A percentile compares a stretch with the other conserved stretches of the same genome.
Conservation (phyloP, 768 basidiomycete genomes). For the Hygrocybe coccinea region DNA sequence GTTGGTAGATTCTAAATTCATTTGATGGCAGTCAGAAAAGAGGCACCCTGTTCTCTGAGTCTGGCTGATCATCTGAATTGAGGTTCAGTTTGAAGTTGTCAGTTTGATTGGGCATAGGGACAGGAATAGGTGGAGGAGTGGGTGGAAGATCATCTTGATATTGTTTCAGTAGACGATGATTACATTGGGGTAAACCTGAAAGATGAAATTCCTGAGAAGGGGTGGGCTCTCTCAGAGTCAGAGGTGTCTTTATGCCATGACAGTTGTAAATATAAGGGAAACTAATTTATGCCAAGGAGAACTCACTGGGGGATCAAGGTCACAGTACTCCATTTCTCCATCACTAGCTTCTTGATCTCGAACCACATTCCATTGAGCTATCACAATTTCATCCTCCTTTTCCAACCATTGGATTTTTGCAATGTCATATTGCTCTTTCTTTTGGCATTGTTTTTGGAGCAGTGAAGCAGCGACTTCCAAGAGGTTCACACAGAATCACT, state of each 20-base stretch:
- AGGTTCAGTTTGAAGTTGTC: too few relatives aligned
- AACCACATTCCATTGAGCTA: not conserved
- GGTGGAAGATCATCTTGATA: not conserved
- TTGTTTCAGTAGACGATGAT: not conserved
- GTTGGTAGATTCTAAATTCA: not conserved
- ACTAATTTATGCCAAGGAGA: too few relatives aligned
- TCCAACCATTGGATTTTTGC: not conserved
- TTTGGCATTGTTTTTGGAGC: not conserved
- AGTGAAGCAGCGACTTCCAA: not conserved
- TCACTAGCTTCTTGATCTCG: not conserved
- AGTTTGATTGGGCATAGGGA: not conserved
- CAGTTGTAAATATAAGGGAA: not conserved
- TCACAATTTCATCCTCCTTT: not conserved
- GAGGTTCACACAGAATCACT: not conserved
- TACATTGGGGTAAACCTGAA: not conserved
- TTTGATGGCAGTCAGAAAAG: not conserved
- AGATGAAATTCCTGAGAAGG: not conserved
- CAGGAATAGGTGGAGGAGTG: not conserved
- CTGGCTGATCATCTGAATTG: not conserved
- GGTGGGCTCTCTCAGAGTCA: not conserved
- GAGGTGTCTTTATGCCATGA: too few relatives aligned
- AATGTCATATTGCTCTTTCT: not conserved
- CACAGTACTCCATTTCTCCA: not conserved
- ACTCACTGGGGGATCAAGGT: not conserved
- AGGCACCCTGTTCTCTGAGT: not conserved